Evolutionary conservation across 179 eudicot species (phyloP).

Genomic region (Sideroxylon spinosum): DNA sequence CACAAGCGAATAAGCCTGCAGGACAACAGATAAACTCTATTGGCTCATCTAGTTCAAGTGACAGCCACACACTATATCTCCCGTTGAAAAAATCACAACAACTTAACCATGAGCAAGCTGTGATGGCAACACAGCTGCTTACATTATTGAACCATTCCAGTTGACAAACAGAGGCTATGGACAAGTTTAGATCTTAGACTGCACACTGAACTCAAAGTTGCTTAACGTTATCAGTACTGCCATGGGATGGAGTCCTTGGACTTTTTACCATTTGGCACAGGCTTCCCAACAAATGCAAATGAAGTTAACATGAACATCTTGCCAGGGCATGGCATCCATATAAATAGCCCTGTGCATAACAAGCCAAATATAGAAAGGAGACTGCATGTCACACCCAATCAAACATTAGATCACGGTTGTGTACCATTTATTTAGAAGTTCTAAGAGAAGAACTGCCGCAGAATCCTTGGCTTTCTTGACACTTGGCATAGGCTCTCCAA

Average conservation of each 20-base stretch:
- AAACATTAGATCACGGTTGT: neutral
- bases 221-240: neutral
- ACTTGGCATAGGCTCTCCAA: constrained; percentile 99
- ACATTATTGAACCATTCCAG: neutral
- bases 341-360: neutral
- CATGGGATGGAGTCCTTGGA: neutral
- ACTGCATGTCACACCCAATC: neutral
- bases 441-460: constrained; percentile 81
- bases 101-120: too few relatives aligned
- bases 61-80: too few relatives aligned
- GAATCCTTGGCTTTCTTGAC: constrained; percentile 99
- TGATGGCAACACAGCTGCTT: constrained; percentile 1
- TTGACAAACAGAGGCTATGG: neutral
- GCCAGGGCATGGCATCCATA: neutral
- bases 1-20: too few relatives aligned
- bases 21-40: too few relatives aligned
- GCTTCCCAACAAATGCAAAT: neutral
- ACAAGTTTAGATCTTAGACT: neutral
- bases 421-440: constrained; percentile 74
- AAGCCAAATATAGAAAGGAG: constrained; percentile 4
- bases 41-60: too few relatives aligned
- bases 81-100: too few relatives aligned
- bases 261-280: neutral
- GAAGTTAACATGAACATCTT: neutral
- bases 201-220: neutral